Conservation (phyloP, 768 basidiomycete species). For the Baorangia bicolor region DNA sequence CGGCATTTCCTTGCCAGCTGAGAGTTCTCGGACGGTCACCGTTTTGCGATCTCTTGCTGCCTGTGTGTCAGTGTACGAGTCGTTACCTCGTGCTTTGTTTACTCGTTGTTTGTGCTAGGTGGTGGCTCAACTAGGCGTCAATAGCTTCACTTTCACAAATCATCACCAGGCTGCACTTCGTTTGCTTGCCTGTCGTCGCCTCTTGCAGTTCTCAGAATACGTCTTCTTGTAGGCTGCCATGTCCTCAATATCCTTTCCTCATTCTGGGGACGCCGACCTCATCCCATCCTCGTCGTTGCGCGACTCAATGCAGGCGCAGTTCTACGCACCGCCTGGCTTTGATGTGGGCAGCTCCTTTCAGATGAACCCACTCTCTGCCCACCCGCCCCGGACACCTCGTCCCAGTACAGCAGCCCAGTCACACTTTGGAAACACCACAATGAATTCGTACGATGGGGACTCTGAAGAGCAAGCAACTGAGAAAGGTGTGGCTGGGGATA, state of each 20-base stretch:
- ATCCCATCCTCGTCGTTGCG: slow-evolving; percentile 38
- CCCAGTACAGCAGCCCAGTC: slow-evolving; percentile 25
- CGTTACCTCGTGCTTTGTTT: slow-evolving; percentile 23
- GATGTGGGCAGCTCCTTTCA: slow-evolving; percentile 65
- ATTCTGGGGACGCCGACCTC: slow-evolving; percentile 37
- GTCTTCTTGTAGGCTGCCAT: slow-evolving; percentile 34
- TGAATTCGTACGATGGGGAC: slow-evolving; percentile 42
- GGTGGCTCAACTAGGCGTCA: too few relatives aligned
- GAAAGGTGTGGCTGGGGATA: slow-evolving; percentile 13
- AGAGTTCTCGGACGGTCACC: background rate
- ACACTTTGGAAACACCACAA: slow-evolving; percentile 22
- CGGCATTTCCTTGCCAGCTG: slow-evolving; percentile 20
- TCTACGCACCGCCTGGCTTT: slow-evolving; percentile 54
- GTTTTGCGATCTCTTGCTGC: background rate
- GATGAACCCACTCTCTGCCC: slow-evolving; percentile 78
- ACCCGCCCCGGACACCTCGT: slow-evolving; percentile 76
- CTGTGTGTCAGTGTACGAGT: background rate
- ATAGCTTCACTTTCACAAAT: background rate
- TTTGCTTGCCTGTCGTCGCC: background rate
- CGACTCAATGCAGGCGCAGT: slow-evolving; percentile 43
- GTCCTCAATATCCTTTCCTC: slow-evolving; percentile 69
- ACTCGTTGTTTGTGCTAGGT: slow-evolving; percentile 22
- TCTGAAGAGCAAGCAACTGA: slow-evolving; percentile 36
- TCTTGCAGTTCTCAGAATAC: background rate
- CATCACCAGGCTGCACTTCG: background rate